Evolutionary conservation across 2,329 filamentous ascomycete genomes (phyloP), one percentile per base, ranked within the genome.

Genomic region (Penicillium sp.): DNA sequence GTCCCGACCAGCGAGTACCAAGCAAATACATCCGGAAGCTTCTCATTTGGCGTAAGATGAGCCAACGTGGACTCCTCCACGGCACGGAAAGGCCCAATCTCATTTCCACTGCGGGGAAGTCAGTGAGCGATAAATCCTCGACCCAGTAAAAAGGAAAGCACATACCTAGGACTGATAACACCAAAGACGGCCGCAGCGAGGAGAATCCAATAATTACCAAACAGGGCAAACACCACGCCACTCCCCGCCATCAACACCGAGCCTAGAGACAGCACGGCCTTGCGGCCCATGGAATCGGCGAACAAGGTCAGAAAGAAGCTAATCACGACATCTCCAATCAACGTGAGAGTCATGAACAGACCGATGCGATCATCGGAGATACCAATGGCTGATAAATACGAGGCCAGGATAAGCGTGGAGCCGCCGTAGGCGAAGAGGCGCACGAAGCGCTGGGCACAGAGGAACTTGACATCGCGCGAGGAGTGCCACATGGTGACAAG

Each of bases 21-120:
- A 7, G 80, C 77, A 50, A 86, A 72, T n/a, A 87, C 81, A 65
- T 86, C 82, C 12, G 81, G 72, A 41, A 83, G 71, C 0, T 76
- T 78, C 27, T 73, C 66, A 0, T 77, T 73, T 0, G 69, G 75
- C 0, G 81, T 84, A 39, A 86, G 71, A 60, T 85, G 81, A 4
- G 81, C 80, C 6, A 86, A 63, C 29, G 79, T 81, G 0, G 79
- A 82, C 71, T 87, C 83, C 61, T 87, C 84, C 28, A 87, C 80
- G 3, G 81, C 81, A 32, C 83, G 73, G 56, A 87, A 87, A 0
- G 84, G 83, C 0, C 83, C 84, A 61, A 86, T 84, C 56, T 87
- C 84, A 13, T 81, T 78, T 6, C 83, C 83, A 57, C 68, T 71
- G 42, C 12, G 7, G 10, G 41, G 23, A 44, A 23, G 31, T 49